Evolutionary conservation across 805 yeast species (phyloP), one percentile per base, ranked within the genome.

Genomic region (Kazachstania taianensis): DNA sequence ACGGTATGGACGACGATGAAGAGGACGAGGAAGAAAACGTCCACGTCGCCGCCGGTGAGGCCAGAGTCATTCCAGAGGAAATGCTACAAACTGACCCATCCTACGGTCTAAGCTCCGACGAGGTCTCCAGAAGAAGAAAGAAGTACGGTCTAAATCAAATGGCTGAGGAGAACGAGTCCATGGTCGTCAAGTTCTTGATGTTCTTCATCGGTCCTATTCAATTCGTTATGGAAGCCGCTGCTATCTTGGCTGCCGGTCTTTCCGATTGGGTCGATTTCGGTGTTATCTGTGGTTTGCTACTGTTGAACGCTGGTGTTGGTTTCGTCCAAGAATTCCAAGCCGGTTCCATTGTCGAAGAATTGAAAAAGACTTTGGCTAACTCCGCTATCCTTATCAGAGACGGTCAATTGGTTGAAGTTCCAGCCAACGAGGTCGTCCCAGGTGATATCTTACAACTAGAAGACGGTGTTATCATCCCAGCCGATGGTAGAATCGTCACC

Each of bases 241-340:
- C 95, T 53, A 74, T 84, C 48, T 70, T 84, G 64, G 94, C 95
- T 59, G 94, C 94, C 49, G 95, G 94, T 78, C 73, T 84, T 55
- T 84, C 84, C 70, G 96, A 87, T 71, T 86, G 96, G 96, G 95
- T 86, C 59, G 96, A 86, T 75, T 86, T 86, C 72, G 96, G 96
- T 77, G 96, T 86, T 63, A 86, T 86, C 62, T 77, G 83, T 66
- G 96, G 81, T 67, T 69, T 86, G 53, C 72, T 86, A 54, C 52
- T 78, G 64, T 75, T 86, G 62, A 86, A 86, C 68, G 96, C 96
- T 47, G 67, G 69, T 55, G 96, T 86, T 63, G 96, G 96, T 75
- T 86, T 86, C 78, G 72, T 84, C 52, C 96, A 86, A 72, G 96
- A 86, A 69, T 87, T 69, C 81, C 95, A 86, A 70, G 96, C 96